Evolutionary conservation across 2,329 filamentous ascomycete species (phyloP).

Genomic region (Colletotrichum orchidophilum): DNA sequence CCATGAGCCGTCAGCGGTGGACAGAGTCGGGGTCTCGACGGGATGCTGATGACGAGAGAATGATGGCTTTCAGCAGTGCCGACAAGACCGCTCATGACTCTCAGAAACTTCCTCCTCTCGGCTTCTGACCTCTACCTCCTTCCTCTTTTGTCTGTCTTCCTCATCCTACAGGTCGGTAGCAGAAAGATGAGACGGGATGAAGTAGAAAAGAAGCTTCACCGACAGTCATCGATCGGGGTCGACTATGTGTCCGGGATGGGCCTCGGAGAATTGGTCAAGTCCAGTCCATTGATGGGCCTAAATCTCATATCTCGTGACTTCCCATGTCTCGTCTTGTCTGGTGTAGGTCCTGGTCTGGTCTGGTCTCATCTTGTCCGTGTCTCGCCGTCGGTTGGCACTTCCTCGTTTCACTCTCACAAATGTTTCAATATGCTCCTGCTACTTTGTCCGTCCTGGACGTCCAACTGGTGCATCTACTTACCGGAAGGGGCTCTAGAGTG

Average conservation of each 20-base stretch:
- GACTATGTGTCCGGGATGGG: neutral
- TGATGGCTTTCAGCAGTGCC: neutral
- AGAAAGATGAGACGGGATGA: neutral
- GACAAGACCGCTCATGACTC: neutral
- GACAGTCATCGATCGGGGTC: neutral
- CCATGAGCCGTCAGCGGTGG: neutral
- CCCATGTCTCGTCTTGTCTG: neutral
- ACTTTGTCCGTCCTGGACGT: neutral
- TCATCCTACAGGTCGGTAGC: neutral
- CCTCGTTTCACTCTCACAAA: constrained; percentile 15
- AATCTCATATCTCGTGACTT: neutral
- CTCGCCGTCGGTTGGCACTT: constrained; percentile 18
- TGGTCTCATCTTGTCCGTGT: constrained; percentile 7
- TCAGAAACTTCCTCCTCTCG: neutral
- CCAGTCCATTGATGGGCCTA: neutral
- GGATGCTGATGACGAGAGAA: neutral
- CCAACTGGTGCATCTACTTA: neutral
- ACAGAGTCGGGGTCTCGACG: neutral
- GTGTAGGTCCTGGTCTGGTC: constrained; percentile 7
- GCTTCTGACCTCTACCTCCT: neutral
- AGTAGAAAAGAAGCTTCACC: neutral
- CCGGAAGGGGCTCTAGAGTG: neutral
- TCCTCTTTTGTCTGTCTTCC: neutral
- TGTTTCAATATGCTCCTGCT: constrained; percentile 15
- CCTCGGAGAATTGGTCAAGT: constrained; percentile 2